Evolutionary conservation across 225 moss, liverwort and hornwort species (phyloP), one percentile per base, ranked within the genome.

Genomic region (Lunularia cruciata): DNA sequence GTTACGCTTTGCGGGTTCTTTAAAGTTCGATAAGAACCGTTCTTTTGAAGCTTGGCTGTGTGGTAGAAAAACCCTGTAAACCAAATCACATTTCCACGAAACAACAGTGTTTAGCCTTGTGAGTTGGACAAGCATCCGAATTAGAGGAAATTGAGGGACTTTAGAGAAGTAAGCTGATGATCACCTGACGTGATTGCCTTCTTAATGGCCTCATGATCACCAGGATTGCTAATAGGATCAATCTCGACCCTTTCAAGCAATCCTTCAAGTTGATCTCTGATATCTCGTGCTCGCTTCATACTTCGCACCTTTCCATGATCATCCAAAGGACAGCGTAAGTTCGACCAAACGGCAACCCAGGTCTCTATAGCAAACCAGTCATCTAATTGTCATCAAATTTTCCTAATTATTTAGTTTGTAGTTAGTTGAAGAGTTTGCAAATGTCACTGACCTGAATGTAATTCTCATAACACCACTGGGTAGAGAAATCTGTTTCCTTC

Each of bases 391-490:
- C n/a, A n/a, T n/a, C n/a, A n/a, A n/a, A n/a, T n/a, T n/a, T n/a
- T n/a, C n/a, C n/a, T n/a, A n/a, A n/a, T n/a, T n/a, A n/a, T n/a
- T n/a, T n/a, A n/a, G n/a, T n/a, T n/a, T n/a, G n/a, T n/a, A n/a
- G n/a, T n/a, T n/a, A n/a, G n/a, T n/a, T n/a, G n/a, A n/a, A n/a
- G n/a, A n/a, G n/a, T n/a, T n/a, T n/a, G n/a, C n/a, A n/a, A n/a
- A n/a, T n/a, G n/a, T n/a, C n/a, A 36, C 34, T 51, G 12, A 69
- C 82, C 83, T 93, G 89, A 43, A 93, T 89, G 60, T 93, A 98
- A 71, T 98, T 98, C 77, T 98, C 93, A 71, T 98, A 93, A 62
- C 93, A 93, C 98, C 93, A 93, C 30, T 93, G 98, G 12, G 91
- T 93, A 46, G 98, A 98, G 60, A 79, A 98, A 69, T 91, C 89